phyloP scores from a whole-genome alignment of 768 basidiomycete species.

The Scleroderma bovista region DNA sequence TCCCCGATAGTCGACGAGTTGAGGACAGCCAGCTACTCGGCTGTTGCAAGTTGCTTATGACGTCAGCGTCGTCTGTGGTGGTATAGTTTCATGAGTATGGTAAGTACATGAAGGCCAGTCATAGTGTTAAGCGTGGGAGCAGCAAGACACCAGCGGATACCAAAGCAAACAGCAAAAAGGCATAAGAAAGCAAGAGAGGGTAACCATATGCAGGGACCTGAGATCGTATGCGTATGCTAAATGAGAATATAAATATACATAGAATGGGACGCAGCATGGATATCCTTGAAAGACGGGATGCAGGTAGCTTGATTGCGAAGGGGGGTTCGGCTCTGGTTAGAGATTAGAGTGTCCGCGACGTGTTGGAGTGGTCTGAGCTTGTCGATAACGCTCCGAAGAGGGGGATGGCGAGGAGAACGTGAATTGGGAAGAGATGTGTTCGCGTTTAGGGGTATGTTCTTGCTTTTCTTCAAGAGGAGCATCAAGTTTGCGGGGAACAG shows the following conservation, averaged over 20 bases:
- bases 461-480: conserved; percentile 28
- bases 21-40: too few species aligned
- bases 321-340: conserved; percentile 7
- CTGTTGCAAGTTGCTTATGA: too few species aligned
- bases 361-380: conserved; percentile 32
- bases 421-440: conserved; percentile 66
- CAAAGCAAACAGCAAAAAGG: conserved; percentile 16
- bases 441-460: conserved; percentile 64
- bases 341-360: conserved; percentile 16
- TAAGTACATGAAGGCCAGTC: conserved; percentile 26
- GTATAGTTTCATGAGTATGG: conserved; percentile 5
- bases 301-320: background rate
- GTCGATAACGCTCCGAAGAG: conserved; percentile 48
- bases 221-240: conserved; percentile 19
- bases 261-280: conserved; percentile 22
- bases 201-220: conserved; percentile 15
- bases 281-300: conserved; percentile 16
- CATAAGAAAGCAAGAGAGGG: conserved; percentile 17
- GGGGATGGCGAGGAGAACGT: conserved; percentile 75
- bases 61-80: background rate
- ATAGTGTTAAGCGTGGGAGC: background rate
- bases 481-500: conserved; percentile 22
- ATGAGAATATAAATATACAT: conserved; percentile 30
- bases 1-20: too few species aligned
- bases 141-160: too few species aligned